These are phyloP conservation scores for Pezizomycotina sp. DNA, from an alignment of 2,329 filamentous ascomycete species.

Conservation along the genomic window DNA sequence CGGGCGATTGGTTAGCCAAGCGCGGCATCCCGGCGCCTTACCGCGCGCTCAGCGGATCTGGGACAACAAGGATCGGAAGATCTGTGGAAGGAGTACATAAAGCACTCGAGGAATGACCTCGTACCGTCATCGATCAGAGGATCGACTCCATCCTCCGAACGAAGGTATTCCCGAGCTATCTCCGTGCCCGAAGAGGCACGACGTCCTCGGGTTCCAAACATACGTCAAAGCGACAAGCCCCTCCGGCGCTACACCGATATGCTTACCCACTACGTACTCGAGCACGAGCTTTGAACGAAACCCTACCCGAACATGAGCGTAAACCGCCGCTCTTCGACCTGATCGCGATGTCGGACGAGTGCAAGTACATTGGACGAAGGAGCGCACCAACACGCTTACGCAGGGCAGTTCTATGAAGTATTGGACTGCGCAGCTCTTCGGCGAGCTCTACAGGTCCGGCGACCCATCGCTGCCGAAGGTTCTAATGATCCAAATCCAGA, in stretches of 20 bases:
- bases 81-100: conserved; percentile 29
- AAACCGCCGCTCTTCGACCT: too few species aligned
- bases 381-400: too few species aligned
- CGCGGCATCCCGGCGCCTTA: conserved; percentile 45
- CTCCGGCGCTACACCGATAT: conserved; percentile 49
- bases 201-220: conserved; percentile 30
- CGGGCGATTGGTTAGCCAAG: conserved; percentile 43
- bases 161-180: conserved; percentile 2
- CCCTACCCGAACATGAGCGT: too few species aligned
- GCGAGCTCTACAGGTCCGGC: too few species aligned
- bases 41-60: conserved; percentile 31
- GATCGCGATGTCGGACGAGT: too few species aligned
- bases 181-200: conserved; percentile 2
- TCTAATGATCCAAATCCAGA: too few species aligned
- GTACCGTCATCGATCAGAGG: conserved; percentile 5
- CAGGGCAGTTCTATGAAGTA: too few species aligned
- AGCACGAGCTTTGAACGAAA: conserved; percentile 36
- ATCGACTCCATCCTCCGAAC: conserved; percentile 10
- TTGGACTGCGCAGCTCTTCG: too few species aligned
- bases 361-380: too few species aligned
- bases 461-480: too few species aligned
- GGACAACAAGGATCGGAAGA: conserved; percentile 30
- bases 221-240: conserved; percentile 50
- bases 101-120: conserved; percentile 5
- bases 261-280: conserved; percentile 50